phyloP scores from a whole-genome alignment of 805 yeast genomes.

The Cyberlindnera veronae region DNA sequence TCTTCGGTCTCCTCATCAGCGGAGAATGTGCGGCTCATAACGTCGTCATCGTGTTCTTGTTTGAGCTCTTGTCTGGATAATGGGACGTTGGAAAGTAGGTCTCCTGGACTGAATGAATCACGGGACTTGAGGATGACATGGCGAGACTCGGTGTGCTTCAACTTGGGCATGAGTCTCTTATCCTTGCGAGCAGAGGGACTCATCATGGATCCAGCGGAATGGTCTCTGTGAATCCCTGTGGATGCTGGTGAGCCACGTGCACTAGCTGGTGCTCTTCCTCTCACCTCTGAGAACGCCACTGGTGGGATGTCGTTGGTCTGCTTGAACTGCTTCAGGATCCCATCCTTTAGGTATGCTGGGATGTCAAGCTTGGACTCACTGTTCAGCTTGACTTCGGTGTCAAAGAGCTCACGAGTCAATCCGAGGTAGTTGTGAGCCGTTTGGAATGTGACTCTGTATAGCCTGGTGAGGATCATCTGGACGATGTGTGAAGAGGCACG shows the following conservation, averaged over 20 bases:
- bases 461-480: slow-evolving; percentile 82
- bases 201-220: slow-evolving; percentile 7
- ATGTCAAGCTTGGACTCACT: slow-evolving; percentile 42
- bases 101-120: slow-evolving; percentile 74
- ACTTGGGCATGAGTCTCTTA: slow-evolving; percentile 9
- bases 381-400: slow-evolving; percentile 70
- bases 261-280: slow-evolving; percentile 18
- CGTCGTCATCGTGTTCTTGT: neutral
- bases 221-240: neutral
- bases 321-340: slow-evolving; percentile 46
- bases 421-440: slow-evolving; percentile 88
- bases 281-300: neutral
- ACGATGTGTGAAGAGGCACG: slow-evolving; percentile 90
- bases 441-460: slow-evolving; percentile 87
- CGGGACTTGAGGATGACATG: slow-evolving; percentile 52
- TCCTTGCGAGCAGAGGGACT: slow-evolving; percentile 18
- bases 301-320: slow-evolving; percentile 9
- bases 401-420: slow-evolving; percentile 72
- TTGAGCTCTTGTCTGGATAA: slow-evolving; percentile 38
- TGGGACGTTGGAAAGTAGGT: slow-evolving; percentile 78
- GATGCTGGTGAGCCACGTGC: neutral
- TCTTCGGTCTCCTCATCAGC: slow-evolving; percentile 65
- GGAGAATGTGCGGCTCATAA: slow-evolving; percentile 11
- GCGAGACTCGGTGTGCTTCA: slow-evolving; percentile 32
- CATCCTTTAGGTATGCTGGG: slow-evolving; percentile 64